These are phyloP conservation scores for Lindgomyces ingoldianus DNA, from an alignment of 495 filamentous ascomycete species.

Conservation along the genomic window DNA sequence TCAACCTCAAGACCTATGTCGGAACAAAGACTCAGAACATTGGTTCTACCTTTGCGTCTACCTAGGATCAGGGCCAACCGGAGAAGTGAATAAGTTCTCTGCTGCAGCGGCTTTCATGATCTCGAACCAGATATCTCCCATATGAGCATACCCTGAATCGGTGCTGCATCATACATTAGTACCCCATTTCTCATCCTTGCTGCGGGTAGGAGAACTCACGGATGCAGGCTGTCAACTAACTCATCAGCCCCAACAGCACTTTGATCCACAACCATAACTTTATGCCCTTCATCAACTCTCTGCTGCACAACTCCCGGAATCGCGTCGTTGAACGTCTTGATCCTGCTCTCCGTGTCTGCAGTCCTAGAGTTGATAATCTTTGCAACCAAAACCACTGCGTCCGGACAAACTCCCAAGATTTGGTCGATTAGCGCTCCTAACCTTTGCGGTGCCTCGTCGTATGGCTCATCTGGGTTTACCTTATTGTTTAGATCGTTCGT, in stretches of 20 bases:
- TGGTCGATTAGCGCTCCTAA: constrained; percentile 14
- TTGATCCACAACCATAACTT: constrained; percentile 20
- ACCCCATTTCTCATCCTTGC: not conserved
- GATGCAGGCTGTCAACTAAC: constrained; percentile 25
- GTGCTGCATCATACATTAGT: constrained; percentile 10
- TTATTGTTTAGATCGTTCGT: constrained; percentile 21
- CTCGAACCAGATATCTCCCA: constrained; percentile 28
- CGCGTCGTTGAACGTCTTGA: constrained; percentile 19
- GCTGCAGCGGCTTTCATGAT: constrained; percentile 2
- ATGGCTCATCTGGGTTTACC: not conserved
- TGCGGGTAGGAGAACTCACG: constrained; percentile 14
- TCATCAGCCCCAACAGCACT: constrained; percentile 8
- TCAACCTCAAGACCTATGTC: not conserved
- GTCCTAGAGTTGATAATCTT: constrained; percentile 20
- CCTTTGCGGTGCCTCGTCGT: constrained; percentile 6
- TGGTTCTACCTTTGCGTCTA: not conserved
- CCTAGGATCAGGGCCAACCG: not conserved
- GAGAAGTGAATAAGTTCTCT: constrained; percentile 9
- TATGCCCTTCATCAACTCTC: constrained; percentile 7
- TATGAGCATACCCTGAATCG: constrained; percentile 19
- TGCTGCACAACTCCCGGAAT: constrained; percentile 14
- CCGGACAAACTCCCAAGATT: constrained; percentile 3
- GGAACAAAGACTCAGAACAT: not conserved
- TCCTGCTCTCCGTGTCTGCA: constrained; percentile 2
- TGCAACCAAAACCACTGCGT: constrained; percentile 19